A percentile compares a stretch with the other conserved stretches of the same genome.
Conservation (phyloP, 1,284 basidiomycete species). For the Moesziomyces antarcticus region DNA sequence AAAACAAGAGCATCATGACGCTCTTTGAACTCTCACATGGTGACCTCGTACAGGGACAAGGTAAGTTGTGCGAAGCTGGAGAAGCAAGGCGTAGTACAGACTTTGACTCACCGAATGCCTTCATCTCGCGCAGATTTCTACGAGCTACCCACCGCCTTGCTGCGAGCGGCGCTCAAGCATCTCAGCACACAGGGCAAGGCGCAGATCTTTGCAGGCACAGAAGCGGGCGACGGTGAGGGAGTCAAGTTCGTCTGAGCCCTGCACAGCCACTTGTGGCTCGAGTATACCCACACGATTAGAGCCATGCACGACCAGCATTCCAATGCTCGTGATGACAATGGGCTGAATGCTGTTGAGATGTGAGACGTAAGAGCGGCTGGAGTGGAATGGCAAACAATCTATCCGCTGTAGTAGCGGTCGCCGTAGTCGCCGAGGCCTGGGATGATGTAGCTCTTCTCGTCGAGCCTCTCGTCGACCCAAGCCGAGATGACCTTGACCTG, state of each 20-base stretch:
- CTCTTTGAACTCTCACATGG: constrained; percentile 72
- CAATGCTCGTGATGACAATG: not conserved
- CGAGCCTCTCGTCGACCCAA: constrained; percentile 95
- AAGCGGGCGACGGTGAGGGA: constrained; percentile 69
- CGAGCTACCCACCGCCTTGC: constrained; percentile 68
- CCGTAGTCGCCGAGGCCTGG: constrained; percentile 66
- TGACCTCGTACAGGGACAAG: constrained; percentile 68
- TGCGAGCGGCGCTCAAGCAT: constrained; percentile 70
- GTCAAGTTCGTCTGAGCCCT: constrained; percentile 70
- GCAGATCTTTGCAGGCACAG: constrained; percentile 70
- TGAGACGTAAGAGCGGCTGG: no score
- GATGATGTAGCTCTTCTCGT: constrained; percentile 73
- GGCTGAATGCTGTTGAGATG: no score
- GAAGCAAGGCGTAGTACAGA: not conserved
- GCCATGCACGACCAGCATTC: no score
- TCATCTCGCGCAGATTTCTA: constrained; percentile 69
- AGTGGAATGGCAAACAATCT: not conserved
- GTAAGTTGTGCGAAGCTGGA: constrained; percentile 6
- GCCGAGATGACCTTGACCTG: constrained; percentile 85
- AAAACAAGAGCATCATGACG: constrained; percentile 72
- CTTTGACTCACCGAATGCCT: not conserved
- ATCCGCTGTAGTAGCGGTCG: constrained; percentile 63
- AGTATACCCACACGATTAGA: constrained; percentile 14
- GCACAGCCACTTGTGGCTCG: not conserved
- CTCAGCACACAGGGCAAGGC: constrained; percentile 71